Percentiles rank a stretch among this genome's conserved stretches.
Evolutionary conservation across 164 flowering plant species (phyloP).

Genomic region (Paratinospora sagittata): DNA sequence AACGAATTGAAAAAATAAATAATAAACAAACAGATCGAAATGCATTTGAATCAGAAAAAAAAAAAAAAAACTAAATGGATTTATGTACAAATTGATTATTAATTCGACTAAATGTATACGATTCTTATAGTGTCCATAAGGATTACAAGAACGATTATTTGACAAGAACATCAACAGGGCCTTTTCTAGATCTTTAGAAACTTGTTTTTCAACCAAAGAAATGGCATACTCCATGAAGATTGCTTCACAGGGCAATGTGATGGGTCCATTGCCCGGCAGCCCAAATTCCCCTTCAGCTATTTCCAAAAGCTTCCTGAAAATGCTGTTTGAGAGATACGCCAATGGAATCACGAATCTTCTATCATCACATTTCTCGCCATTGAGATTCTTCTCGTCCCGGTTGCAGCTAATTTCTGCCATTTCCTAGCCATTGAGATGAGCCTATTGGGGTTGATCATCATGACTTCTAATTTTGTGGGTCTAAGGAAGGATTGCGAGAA

Average conservation of each 20-base stretch:
- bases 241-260: slow-evolving; percentile 21
- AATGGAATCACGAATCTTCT: slow-evolving; percentile 23
- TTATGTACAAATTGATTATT: too few relatives aligned
- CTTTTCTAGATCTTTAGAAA: slow-evolving; percentile 10
- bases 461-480: too few relatives aligned
- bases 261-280: slow-evolving; percentile 14
- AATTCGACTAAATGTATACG: too few relatives aligned
- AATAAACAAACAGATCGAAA: too few relatives aligned
- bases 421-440: too few relatives aligned
- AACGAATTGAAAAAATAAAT: too few relatives aligned
- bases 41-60: too few relatives aligned
- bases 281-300: slow-evolving; percentile 24
- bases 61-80: background rate
- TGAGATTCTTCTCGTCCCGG: background rate
- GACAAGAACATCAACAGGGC: slow-evolving; percentile 9
- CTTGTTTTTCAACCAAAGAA: background rate
- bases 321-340: slow-evolving; percentile 12
- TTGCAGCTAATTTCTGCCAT: background rate
- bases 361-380: slow-evolving; percentile 12
- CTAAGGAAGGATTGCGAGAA: too few relatives aligned
- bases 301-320: slow-evolving; percentile 17
- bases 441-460: too few relatives aligned
- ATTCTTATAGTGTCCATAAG: background rate
- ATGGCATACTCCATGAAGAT: too few relatives aligned
- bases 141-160: too few relatives aligned